Evolutionary conservation across 345 rosid species (phyloP), one percentile per base, ranked within the genome.

Genomic region (Bretschneidera sinensis): DNA sequence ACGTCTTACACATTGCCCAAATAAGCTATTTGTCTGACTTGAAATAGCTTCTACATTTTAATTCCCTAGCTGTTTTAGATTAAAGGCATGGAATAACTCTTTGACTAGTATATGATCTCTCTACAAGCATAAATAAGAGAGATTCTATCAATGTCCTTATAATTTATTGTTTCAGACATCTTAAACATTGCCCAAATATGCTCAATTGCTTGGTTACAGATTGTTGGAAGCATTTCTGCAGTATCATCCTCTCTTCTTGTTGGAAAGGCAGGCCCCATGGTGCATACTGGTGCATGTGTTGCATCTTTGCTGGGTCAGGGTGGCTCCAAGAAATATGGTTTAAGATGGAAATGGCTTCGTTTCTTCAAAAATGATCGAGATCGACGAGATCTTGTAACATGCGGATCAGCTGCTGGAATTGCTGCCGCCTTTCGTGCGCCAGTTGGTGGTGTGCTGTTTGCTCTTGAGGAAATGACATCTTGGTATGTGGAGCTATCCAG

Each of bases 241-340:
- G 99, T 89, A 20, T 86, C 99, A 17, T 79, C 81, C 18, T 92
- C 99, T 59, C 90, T 89, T 71, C 77, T 84, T n/a, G 75, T 92
- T 59, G 97, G 99, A 62, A 92, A 89, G 67, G 99, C 99, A 35
- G 97, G 98, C 54, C 97, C 99, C 17, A 81, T 89, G 94, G 92
- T 92, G 62, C 99, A 92, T 61, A 87, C 88, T 0, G 97, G 99
- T 54, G 94, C 99, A 51, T 92, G 99, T 68, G 76, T 92, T 61
- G 96, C 99, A 54, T 80, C 97, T 2, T 62, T 89, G 58, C 77
- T 94, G 66, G 88, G 96, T 62, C 97, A 87, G 64, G 97, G 95
- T 24, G 99, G 99, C 21, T 92, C 97, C n/a, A 83, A 76, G 66
- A 87, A 72, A 81, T 84, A 81, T 67, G 70, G 83, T 18, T 65